A percentile compares a stretch with the other conserved stretches of the same genome.
phyloP scores from a whole-genome alignment of 352 stramenopile genomes.

The Phytophthora lateralis region DNA sequence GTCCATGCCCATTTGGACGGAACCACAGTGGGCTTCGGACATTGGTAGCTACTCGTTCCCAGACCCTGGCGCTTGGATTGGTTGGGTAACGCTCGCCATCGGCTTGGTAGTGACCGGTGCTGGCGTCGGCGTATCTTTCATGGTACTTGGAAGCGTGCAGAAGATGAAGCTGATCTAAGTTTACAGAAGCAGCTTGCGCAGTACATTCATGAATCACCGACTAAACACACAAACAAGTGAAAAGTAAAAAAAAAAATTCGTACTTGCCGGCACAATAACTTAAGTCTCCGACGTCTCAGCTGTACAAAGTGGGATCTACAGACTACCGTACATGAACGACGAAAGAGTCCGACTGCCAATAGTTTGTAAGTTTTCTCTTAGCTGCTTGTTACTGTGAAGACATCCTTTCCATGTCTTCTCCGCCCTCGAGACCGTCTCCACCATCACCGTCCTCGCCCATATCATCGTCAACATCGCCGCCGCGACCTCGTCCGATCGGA shows the following conservation, averaged over 20 bases:
- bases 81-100: constrained; percentile 68
- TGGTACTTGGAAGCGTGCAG: constrained; percentile 67
- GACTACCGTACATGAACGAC: constrained; percentile 1
- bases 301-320: not conserved
- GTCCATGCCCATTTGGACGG: constrained; percentile 74
- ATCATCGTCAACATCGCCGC: constrained; percentile 37
- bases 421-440: not conserved
- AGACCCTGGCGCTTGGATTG: constrained; percentile 72
- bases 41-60: constrained; percentile 85
- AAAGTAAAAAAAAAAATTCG: constrained; percentile 13
- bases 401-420: constrained; percentile 2
- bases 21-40: constrained; percentile 68
- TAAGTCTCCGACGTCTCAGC: constrained; percentile 1
- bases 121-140: constrained; percentile 45
- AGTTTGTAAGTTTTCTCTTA: constrained; percentile 1
- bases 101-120: constrained; percentile 53
- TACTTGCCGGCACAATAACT: constrained; percentile 17
- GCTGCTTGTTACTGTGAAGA: constrained; percentile 1
- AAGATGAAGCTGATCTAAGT: constrained; percentile 87
- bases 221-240: constrained; percentile 19
- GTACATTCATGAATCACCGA: constrained; percentile 14
- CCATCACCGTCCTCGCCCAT: constrained; percentile 9
- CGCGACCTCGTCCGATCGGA: constrained; percentile 43
- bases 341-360: constrained; percentile 14
- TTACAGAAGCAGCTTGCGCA: constrained; percentile 4